These are phyloP conservation scores for Vitis hybrid DNA, from an alignment of 177 flowering plant species.

Conservation along the genomic window DNA sequence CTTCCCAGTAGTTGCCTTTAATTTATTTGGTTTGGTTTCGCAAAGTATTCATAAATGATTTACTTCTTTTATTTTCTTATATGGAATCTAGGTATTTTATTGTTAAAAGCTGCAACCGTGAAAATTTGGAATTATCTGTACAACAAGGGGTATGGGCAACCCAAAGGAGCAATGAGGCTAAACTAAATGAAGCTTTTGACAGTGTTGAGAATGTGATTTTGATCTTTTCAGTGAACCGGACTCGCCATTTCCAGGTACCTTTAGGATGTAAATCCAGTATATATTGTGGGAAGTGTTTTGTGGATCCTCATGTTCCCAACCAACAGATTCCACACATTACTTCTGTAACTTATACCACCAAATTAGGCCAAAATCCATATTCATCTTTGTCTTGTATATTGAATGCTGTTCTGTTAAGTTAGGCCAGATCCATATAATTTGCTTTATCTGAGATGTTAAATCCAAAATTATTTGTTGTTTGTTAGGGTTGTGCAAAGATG, in stretches of 20 bases:
- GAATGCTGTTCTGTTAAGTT: too few relatives aligned
- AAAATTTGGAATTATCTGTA: conserved; percentile 93
- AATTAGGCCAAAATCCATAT: background rate
- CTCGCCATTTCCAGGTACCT: conserved; percentile 94
- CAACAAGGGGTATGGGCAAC: conserved; percentile 99
- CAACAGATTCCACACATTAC: background rate
- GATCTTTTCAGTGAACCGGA: conserved; percentile 93
- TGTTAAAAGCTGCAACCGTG: conserved; percentile 98
- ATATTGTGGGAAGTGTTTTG: background rate
- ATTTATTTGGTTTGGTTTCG: background rate
- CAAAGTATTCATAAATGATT: conserved; percentile 5
- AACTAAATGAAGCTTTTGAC: conserved; percentile 99
- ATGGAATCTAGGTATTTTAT: conserved; percentile 81
- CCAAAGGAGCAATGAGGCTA: conserved; percentile 98
- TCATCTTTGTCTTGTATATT: background rate
- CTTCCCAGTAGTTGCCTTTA: too few relatives aligned
- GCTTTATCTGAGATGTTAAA: conserved; percentile 1
- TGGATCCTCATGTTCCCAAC: background rate
- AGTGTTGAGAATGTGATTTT: conserved; percentile 91
- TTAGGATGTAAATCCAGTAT: conserved; percentile 13
- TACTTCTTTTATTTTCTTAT: conserved; percentile 8
- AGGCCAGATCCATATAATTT: background rate
- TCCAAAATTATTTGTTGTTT: conserved; percentile 15
- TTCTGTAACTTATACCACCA: background rate
- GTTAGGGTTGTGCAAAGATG: conserved; percentile 98